These are phyloP conservation scores for Tylopilus cervinicoccineus DNA, from an alignment of 768 basidiomycete genomes.

Conservation along the genomic window DNA sequence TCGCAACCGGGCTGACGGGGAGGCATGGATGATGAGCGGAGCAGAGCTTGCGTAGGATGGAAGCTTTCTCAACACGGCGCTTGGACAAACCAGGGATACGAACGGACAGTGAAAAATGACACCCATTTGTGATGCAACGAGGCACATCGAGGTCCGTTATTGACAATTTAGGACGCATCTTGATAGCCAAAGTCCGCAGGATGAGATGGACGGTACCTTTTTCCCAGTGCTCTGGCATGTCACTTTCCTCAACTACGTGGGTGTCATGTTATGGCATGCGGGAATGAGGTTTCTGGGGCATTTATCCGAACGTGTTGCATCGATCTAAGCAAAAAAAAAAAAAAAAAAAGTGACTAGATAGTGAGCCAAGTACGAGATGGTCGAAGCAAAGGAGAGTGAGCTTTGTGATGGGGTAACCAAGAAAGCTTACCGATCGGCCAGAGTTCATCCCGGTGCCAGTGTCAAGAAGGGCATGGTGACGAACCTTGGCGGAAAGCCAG, in stretches of 20 bases:
- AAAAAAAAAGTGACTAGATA: constrained; percentile 3
- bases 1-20: background rate
- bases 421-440: constrained; percentile 13
- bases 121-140: constrained; percentile 15
- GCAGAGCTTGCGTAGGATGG: constrained; percentile 1
- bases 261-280: background rate
- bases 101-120: background rate
- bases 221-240: background rate
- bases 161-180: background rate
- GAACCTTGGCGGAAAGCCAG: constrained; percentile 14
- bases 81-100: background rate
- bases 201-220: constrained; percentile 9
- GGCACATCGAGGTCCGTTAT: constrained; percentile 3
- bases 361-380: constrained; percentile 3
- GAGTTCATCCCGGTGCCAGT: constrained; percentile 2
- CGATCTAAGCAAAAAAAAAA: no score
- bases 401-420: constrained; percentile 1
- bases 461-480: constrained; percentile 5
- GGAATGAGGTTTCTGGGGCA: background rate
- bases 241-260: constrained; percentile 1
- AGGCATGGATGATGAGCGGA: constrained; percentile 14
- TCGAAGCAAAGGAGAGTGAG: constrained; percentile 8
- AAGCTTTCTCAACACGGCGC: background rate
- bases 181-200: constrained; percentile 1
- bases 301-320: constrained; percentile 14